These are phyloP conservation scores for Fraxinus velutina DNA, from an alignment of 305 asterid species.

Conservation along the genomic window DNA sequence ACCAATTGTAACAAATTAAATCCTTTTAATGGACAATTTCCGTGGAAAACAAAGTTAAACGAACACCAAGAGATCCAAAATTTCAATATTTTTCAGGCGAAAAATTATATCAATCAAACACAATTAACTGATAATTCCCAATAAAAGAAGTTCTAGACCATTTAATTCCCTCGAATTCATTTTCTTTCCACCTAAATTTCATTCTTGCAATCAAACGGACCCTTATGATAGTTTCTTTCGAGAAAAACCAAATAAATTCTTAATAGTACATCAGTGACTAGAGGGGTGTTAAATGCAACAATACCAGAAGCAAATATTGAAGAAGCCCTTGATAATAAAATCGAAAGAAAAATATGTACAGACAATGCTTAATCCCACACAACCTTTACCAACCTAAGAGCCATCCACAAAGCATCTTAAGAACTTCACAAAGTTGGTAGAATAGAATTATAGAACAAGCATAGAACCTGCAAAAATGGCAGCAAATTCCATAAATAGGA, in stretches of 20 bases:
- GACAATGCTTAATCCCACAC: background rate
- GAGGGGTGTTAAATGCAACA: background rate
- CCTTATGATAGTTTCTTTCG: background rate
- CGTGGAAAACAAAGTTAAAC: too few relatives aligned
- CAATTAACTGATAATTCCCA: too few relatives aligned
- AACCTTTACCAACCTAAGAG: background rate
- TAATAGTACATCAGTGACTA: background rate
- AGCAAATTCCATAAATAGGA: constrained; percentile 69
- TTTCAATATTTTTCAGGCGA: too few relatives aligned
- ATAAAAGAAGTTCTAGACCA: too few relatives aligned
- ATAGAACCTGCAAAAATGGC: constrained; percentile 86
- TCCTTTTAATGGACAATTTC: too few relatives aligned
- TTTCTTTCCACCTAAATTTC: too few relatives aligned
- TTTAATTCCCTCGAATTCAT: too few relatives aligned
- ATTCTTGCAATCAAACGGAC: too few relatives aligned
- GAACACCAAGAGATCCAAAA: too few relatives aligned
- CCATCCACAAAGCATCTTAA: background rate
- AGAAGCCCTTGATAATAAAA: background rate
- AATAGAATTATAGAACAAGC: background rate
- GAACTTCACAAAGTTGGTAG: background rate
- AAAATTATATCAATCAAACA: too few relatives aligned
- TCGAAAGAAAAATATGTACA: background rate
- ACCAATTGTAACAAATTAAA: too few relatives aligned
- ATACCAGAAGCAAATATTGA: background rate
- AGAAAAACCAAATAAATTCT: background rate